A percentile compares a stretch with the other conserved stretches of the same genome.
These are phyloP conservation scores for Brassica napus DNA, from an alignment of 345 rosid genomes.

Conservation along the genomic window DNA sequence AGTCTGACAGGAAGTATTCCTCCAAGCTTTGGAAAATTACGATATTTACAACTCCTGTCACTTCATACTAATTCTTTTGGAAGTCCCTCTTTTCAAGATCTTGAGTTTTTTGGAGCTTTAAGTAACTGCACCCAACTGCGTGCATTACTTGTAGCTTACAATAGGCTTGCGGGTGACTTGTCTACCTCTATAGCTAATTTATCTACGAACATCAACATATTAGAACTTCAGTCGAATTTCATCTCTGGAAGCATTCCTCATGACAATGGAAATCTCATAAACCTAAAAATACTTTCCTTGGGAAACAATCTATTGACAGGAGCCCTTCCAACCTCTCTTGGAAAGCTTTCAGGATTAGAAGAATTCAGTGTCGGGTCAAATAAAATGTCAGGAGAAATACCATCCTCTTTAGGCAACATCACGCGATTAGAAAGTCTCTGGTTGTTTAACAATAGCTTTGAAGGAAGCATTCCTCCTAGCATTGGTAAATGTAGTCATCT, in stretches of 20 bases:
- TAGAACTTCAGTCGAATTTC: not conserved
- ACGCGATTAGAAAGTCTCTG: not conserved
- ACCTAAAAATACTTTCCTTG: not conserved
- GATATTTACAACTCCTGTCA: not conserved
- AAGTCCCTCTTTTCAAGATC: not conserved
- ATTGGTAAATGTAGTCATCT: not conserved
- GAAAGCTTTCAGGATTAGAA: not conserved
- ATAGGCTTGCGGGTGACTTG: not conserved
- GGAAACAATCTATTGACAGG: not conserved
- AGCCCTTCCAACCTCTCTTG: not conserved
- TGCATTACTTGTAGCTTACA: not conserved
- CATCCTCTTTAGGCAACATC: not conserved
- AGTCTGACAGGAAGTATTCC: not conserved
- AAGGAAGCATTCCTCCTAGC: not conserved
- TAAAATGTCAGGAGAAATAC: not conserved
- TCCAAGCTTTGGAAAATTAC: not conserved
- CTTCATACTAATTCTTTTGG: not conserved
- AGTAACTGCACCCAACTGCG: conserved; percentile 6
- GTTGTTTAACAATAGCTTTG: not conserved
- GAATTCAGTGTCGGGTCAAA: not conserved
- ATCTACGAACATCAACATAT: not conserved
- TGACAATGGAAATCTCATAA: not conserved
- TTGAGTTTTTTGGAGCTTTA: not conserved
- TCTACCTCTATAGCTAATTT: not conserved
- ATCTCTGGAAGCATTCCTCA: not conserved